phyloP scores from a whole-genome alignment of 352 stramenopile species.

The Pythium chondricola region DNA sequence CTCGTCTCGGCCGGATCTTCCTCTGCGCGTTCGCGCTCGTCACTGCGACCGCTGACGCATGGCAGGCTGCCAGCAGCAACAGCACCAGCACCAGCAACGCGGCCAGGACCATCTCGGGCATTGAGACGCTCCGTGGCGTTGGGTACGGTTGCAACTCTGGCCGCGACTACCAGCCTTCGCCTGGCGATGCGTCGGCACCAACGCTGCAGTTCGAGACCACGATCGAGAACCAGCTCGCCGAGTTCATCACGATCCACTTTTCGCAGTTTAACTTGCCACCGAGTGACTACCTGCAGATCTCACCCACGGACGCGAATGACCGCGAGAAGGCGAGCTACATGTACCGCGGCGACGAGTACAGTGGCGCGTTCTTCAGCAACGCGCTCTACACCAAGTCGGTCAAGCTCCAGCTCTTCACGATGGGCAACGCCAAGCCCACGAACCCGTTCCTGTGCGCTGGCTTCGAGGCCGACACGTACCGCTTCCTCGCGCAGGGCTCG shows the following conservation, averaged over 20 bases:
- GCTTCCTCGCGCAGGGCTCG: slow-evolving; percentile 24
- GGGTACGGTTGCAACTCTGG: slow-evolving; percentile 4
- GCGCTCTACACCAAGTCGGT: slow-evolving; percentile 32
- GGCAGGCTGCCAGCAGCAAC: no score
- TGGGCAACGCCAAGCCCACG: slow-evolving; percentile 7
- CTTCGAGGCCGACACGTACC: slow-evolving; percentile 47
- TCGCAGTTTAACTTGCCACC: slow-evolving; percentile 51
- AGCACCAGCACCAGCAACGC: no score
- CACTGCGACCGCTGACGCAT: no score
- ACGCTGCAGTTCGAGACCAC: slow-evolving; percentile 32
- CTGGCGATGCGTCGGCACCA: slow-evolving; percentile 6
- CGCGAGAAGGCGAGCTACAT: slow-evolving; percentile 31
- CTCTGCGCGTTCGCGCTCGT: no score
- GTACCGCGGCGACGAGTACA: slow-evolving; percentile 22
- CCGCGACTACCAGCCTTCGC: background rate
- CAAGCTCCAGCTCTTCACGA: slow-evolving; percentile 45
- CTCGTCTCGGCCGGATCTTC: no score
- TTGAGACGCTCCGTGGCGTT: no score
- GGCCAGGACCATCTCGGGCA: no score
- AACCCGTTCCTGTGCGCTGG: slow-evolving; percentile 30
- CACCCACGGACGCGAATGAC: slow-evolving; percentile 19
- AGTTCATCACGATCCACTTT: slow-evolving; percentile 65
- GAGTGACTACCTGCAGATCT: slow-evolving; percentile 48
- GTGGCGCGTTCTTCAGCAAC: slow-evolving; percentile 28
- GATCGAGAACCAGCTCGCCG: slow-evolving; percentile 36